Percentiles rank a stretch among this genome's conserved stretches.
Conservation (phyloP, 2,329 filamentous ascomycete genomes). For the Fusarium siculi region DNA sequence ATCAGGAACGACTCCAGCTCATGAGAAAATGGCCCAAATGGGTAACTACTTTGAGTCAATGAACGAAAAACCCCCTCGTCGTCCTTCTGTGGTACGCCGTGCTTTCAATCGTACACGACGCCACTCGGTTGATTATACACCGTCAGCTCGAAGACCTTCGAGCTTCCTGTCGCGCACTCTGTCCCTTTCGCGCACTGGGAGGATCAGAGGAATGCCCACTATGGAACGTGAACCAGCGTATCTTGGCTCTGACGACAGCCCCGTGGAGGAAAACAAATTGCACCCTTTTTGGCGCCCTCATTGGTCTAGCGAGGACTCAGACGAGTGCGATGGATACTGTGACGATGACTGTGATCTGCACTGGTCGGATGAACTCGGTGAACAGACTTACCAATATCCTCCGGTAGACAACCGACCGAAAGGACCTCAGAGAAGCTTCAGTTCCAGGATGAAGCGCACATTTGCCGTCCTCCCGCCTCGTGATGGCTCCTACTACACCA, state of each 20-base stretch:
- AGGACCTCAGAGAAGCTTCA: conserved; percentile 60
- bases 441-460: conserved; percentile 65
- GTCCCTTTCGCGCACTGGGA: conserved; percentile 60
- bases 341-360: conserved; percentile 38
- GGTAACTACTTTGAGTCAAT: conserved; percentile 65
- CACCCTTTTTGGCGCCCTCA: conserved; percentile 72
- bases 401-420: conserved; percentile 60
- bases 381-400: conserved; percentile 59
- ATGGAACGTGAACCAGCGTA: conserved; percentile 49
- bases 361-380: conserved; percentile 50
- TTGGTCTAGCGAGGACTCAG: conserved; percentile 51
- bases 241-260: conserved; percentile 57
- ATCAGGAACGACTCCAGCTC: conserved; percentile 65
- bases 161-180: conserved; percentile 62
- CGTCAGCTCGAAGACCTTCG: conserved; percentile 52
- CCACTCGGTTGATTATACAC: conserved; percentile 55
- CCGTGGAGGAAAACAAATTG: conserved; percentile 63
- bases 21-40: conserved; percentile 62
- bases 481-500: conserved; percentile 47
- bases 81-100: conserved; percentile 63
- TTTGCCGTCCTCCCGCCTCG: conserved; percentile 69
- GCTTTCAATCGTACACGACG: conserved; percentile 63
- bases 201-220: conserved; percentile 44
- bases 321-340: conserved; percentile 47
- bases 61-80: conserved; percentile 57